phyloP scores from a whole-genome alignment of 192 early-diverging fungal genomes.

The Coemansia sp. region DNA sequence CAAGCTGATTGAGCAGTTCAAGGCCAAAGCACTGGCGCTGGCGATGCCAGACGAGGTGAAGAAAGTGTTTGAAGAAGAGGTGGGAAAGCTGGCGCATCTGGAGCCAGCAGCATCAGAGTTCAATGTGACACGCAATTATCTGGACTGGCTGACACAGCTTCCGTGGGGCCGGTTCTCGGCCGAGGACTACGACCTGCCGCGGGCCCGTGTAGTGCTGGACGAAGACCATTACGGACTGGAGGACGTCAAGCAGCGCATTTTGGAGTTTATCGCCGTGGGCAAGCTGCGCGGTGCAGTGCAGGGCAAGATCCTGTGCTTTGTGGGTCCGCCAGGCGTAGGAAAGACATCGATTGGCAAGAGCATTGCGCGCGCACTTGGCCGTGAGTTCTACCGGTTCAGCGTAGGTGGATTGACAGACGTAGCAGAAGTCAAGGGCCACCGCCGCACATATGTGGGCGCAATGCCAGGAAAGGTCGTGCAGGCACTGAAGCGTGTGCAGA shows the following conservation, averaged over 20 bases:
- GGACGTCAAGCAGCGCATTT: constrained; percentile 98
- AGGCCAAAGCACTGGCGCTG: constrained; percentile 78
- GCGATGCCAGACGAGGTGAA: constrained; percentile 87
- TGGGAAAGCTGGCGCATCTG: constrained; percentile 87
- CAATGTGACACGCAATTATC: constrained; percentile 97
- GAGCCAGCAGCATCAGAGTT: constrained; percentile 97
- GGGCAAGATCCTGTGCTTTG: constrained; percentile 97
- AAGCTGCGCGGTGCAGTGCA: constrained; percentile 94
- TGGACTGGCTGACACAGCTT: constrained; percentile 97
- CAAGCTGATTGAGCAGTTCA: constrained; percentile 93
- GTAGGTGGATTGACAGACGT: constrained; percentile 98
- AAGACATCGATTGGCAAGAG: constrained; percentile 98
- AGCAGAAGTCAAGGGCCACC: constrained; percentile 99
- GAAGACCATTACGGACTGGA: constrained; percentile 99
- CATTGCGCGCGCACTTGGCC: constrained; percentile 89
- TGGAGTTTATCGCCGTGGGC: constrained; percentile 99
- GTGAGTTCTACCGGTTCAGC: constrained; percentile 96
- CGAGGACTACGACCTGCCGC: constrained; percentile 92
- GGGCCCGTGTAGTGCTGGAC: constrained; percentile 86
- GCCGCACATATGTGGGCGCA: constrained; percentile 97
- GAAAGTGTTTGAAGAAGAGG: constrained; percentile 98
- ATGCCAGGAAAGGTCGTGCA: constrained; percentile 99
- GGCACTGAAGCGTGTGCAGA: constrained; percentile 98
- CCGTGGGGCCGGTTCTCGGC: constrained; percentile 90
- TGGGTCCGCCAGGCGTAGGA: constrained; percentile 99